Conservation (phyloP, 345 rosid species). For the Brassica rapa region DNA sequence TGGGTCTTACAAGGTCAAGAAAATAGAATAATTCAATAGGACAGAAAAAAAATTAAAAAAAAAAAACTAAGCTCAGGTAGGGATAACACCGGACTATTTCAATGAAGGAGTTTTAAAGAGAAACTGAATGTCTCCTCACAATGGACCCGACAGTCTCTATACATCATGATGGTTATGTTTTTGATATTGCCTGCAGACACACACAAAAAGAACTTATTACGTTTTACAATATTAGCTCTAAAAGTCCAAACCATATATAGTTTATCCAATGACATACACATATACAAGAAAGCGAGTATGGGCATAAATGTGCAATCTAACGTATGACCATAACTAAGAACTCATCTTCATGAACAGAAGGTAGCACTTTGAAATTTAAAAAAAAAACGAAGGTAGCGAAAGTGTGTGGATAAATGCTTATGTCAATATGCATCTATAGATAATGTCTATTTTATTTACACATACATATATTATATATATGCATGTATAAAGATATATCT, state of each 20-base stretch:
- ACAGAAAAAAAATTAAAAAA: not conserved
- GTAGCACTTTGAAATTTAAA: not conserved
- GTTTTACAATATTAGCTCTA: slow-evolving; percentile 6
- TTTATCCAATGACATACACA: not conserved
- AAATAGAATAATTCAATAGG: slow-evolving; percentile 13
- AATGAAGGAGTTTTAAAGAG: not conserved
- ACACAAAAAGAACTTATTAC: not conserved
- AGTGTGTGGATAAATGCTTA: not conserved
- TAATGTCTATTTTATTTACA: not conserved
- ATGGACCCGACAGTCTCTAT: not conserved
- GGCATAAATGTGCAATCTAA: not conserved
- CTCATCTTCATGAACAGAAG: not conserved
- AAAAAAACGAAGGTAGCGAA: not conserved
- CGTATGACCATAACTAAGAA: slow-evolving; percentile 2
- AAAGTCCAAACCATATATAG: not conserved
- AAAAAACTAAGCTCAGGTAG: slow-evolving; percentile 64
- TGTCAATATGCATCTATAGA: slow-evolving; percentile 24
- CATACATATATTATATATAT: not conserved
- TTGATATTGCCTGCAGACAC: slow-evolving; percentile 23
- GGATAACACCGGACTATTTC: slow-evolving; percentile 63
- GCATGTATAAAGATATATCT: not conserved
- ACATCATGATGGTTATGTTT: not conserved
- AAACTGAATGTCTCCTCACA: not conserved
- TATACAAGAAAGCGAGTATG: not conserved
- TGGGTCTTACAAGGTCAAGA: slow-evolving; percentile 87